Evolutionary conservation across 1,139 yeast genomes (phyloP).

Genomic region (Taphrina pruni): DNA sequence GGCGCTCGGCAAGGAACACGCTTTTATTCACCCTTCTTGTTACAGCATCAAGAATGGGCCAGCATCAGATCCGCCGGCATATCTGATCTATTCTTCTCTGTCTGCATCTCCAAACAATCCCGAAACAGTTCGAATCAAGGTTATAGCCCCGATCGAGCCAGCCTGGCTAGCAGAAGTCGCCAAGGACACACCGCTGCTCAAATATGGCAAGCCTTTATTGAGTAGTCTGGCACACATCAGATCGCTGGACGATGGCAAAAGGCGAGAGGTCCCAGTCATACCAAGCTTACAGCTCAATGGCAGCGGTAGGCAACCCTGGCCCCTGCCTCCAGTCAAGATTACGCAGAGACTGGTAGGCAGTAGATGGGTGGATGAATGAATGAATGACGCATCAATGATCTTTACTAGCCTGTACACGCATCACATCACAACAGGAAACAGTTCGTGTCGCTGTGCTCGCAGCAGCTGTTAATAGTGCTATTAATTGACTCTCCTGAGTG

Average conservation of each 20-base stretch:
- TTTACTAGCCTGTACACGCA: too few relatives aligned
- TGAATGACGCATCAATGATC: too few relatives aligned
- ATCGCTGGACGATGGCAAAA: constrained; percentile 19
- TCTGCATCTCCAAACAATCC: constrained; percentile 23
- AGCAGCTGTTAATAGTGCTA: too few relatives aligned
- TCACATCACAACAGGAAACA: too few relatives aligned
- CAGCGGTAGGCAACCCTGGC: constrained; percentile 41
- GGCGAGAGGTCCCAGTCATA: constrained; percentile 36
- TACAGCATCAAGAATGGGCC: constrained; percentile 27
- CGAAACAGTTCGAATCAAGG: constrained; percentile 24
- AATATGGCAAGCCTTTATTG: constrained; percentile 38
- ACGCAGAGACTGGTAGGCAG: constrained; percentile 26
- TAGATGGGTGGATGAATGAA: constrained; percentile 24
- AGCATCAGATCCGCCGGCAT: constrained; percentile 37
- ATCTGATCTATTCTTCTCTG: constrained; percentile 34
- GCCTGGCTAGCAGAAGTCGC: constrained; percentile 33
- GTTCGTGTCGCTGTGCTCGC: too few relatives aligned
- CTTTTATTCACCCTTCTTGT: constrained; percentile 40
- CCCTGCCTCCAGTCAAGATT: constrained; percentile 38
- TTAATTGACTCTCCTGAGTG: too few relatives aligned
- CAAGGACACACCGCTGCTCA: constrained; percentile 40
- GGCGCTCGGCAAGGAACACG: constrained; percentile 31
- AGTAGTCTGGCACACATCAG: constrained; percentile 22
- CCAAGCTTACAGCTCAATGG: constrained; percentile 39
- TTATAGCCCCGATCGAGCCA: constrained; percentile 35